Base-by-base conservation (phyloP, 1,139 yeast species). In the Pichia cactophila region DNA sequence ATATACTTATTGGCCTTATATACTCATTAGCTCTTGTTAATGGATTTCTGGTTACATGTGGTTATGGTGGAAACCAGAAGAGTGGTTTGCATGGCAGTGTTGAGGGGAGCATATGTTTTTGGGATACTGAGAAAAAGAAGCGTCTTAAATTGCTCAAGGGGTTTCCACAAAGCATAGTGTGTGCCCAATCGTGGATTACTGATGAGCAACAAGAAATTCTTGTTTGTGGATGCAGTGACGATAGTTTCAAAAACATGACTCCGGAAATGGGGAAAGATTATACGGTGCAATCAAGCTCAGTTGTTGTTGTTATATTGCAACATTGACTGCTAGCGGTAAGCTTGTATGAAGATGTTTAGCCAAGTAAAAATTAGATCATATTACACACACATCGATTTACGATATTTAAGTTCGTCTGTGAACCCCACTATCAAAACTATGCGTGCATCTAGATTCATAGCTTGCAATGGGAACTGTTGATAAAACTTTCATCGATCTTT, bases 21-120 rank as follows among this genome's bases (percentile, higher is more conserved):
- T 86, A 87, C 57, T 50, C 53, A 14, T 31, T 50, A 14, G 87
- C 83, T 1, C 16, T 17, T 7, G 20, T 45, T 26, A 39, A 41
- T 10, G 35, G 35, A 7, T 41, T 43, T 26, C 42, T 50, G 42
- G 42, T 50, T 42, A 44, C 56, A 29, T 29, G 54, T 20, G 47
- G 55, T 29, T 26, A 43, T 43, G 46, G 50, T 4, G 55, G 50
- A 16, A 43, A 47, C 37, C 41, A 20, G 16, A 47, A 39, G 5
- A 44, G 38, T 1, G 28, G 17, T 28, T 46, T 43, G 4, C 96
- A 95, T 0, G 80, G 90, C 17, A 50, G 50, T 17, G 45, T 52
- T 0, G 96, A 89, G 64, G 82, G 88, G 0, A 69, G 76, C 41
- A 78, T 88, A 1, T 83, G 88, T 56, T 65, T 83, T 20, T 89